These are phyloP conservation scores for Talaromyces adpressus DNA, from an alignment of 495 filamentous ascomycete genomes.

Conservation along the genomic window DNA sequence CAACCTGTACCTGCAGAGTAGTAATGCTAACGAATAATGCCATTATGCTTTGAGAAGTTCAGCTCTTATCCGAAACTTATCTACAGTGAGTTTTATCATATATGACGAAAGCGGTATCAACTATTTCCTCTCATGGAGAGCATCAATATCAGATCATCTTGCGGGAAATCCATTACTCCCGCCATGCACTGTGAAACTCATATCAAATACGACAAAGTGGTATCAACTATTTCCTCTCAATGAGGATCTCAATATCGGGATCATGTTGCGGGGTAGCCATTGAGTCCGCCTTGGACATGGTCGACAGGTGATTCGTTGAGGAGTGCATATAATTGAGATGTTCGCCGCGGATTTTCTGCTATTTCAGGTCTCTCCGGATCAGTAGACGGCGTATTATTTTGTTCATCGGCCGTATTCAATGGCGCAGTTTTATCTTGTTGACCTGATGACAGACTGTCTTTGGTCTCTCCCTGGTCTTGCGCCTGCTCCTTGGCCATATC, in stretches of 20 bases:
- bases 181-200: not conserved
- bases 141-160: not conserved
- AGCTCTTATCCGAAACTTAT: not conserved
- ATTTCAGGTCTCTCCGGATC: not conserved
- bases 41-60: not conserved
- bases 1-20: conserved; percentile 7
- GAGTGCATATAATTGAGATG: not conserved
- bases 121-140: not conserved
- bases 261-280: not conserved
- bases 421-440: not conserved
- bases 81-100: not conserved
- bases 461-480: conserved; percentile 15
- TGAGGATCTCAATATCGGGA: not conserved
- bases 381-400: conserved; percentile 9
- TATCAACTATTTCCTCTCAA: not conserved
- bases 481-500: conserved; percentile 11
- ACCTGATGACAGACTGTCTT: conserved; percentile 12
- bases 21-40: not conserved
- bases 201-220: not conserved
- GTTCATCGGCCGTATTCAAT: not conserved
- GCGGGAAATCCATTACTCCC: not conserved
- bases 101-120: not conserved
- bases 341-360: not conserved
- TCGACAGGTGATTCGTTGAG: not conserved
- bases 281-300: not conserved